phyloP scores from a whole-genome alignment of 148 eudicot genomes.

The Rhododendron simsii region DNA sequence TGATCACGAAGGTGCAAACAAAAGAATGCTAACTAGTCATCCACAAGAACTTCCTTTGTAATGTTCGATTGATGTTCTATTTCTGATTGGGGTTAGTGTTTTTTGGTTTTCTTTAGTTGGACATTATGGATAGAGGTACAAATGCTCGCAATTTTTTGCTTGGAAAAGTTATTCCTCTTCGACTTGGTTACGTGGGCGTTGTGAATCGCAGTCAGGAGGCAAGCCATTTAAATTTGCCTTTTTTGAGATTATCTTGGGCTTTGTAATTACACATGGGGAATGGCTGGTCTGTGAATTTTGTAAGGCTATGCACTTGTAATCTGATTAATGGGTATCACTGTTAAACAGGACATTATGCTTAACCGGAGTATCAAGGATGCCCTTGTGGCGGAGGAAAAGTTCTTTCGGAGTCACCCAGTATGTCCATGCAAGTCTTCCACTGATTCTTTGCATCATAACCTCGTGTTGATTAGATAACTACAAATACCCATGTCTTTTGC shows the following conservation, averaged over 20 bases:
- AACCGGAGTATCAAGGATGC: slow-evolving; percentile 90
- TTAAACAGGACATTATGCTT: slow-evolving; percentile 63
- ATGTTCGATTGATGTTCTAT: neutral
- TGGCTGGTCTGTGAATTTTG: neutral
- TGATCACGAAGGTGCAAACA: slow-evolving; percentile 70
- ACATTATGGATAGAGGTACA: slow-evolving; percentile 93
- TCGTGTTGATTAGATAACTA: neutral
- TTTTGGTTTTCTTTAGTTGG: slow-evolving; percentile 50
- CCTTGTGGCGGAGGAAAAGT: slow-evolving; percentile 90
- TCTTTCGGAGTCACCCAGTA: slow-evolving; percentile 91
- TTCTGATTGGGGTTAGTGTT: neutral
- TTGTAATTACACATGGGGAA: neutral
- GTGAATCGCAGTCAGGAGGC: slow-evolving; percentile 98
- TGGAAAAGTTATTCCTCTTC: slow-evolving; percentile 87
- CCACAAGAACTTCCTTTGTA: neutral
- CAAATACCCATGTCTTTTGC: neutral
- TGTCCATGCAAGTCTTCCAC: slow-evolving; percentile 1
- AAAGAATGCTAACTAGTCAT: neutral
- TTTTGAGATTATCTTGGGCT: neutral
- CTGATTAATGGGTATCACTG: slow-evolving; percentile 2
- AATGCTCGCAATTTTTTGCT: slow-evolving; percentile 90
- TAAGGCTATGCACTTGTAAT: slow-evolving; percentile 7
- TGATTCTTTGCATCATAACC: neutral
- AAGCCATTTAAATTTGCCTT: slow-evolving; percentile 10
- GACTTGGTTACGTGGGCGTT: slow-evolving; percentile 88